These are phyloP conservation scores for Geosiphon pyriformis DNA, from an alignment of 192 early-diverging fungal species.

Conservation along the genomic window DNA sequence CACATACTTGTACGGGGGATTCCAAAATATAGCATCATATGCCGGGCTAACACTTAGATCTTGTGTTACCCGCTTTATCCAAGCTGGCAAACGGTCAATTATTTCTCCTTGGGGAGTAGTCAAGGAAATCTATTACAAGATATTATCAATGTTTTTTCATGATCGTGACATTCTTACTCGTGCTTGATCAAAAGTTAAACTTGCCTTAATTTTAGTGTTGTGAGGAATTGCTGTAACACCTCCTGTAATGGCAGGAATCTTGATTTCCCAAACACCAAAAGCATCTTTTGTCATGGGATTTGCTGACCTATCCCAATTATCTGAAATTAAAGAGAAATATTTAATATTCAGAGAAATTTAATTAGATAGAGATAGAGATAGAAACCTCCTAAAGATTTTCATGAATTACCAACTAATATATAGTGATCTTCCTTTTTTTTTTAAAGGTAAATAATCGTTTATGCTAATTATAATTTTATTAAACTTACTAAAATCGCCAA, in stretches of 20 bases:
- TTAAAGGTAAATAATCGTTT: conserved; percentile 1
- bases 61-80: conserved; percentile 80
- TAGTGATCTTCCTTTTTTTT: conserved; percentile 2
- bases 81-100: conserved; percentile 87
- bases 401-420: no score
- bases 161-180: no score
- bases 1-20: conserved; percentile 71
- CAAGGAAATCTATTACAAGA: conserved; percentile 60
- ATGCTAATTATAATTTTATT: neutral
- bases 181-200: no score
- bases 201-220: conserved; percentile 80
- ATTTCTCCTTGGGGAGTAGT: conserved; percentile 64
- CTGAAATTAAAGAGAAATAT: conserved; percentile 42
- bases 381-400: no score
- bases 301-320: conserved; percentile 73
- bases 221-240: conserved; percentile 74
- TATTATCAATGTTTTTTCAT: no score
- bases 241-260: conserved; percentile 55
- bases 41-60: conserved; percentile 71
- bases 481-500: conserved; percentile 89
- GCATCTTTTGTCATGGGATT: conserved; percentile 75
- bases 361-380: no score
- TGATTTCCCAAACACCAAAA: conserved; percentile 80
- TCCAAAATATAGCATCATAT: conserved; percentile 95
- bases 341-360: no score